A percentile compares a stretch with the other conserved stretches of the same genome.
phyloP scores from a whole-genome alignment of 2,329 filamentous ascomycete genomes.

The Calonectria ilicicola region DNA sequence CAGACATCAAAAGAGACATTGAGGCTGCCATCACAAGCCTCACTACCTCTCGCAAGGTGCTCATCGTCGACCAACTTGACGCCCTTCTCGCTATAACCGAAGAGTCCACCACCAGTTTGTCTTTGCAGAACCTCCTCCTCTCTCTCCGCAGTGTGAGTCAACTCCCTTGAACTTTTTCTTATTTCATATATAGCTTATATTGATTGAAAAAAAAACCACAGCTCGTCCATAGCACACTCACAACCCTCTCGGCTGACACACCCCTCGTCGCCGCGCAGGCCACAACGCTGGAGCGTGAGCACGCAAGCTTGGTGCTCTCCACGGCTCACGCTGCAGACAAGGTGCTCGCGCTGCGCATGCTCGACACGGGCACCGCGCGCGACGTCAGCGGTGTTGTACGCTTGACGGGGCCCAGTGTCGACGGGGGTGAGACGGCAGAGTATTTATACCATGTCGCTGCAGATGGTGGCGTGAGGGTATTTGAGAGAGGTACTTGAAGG shows the following conservation, averaged over 20 bases:
- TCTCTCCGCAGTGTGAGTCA: constrained; percentile 72
- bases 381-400: constrained; percentile 92
- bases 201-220: constrained; percentile 45
- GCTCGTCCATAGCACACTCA: constrained; percentile 73
- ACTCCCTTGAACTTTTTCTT: no score
- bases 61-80: constrained; percentile 76
- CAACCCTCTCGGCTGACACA: constrained; percentile 79
- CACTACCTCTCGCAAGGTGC: constrained; percentile 55
- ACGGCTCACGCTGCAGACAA: constrained; percentile 81
- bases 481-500: constrained; percentile 75
- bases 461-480: constrained; percentile 85
- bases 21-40: constrained; percentile 53
- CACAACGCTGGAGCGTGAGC: constrained; percentile 76
- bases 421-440: constrained; percentile 70
- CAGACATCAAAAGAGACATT: constrained; percentile 54
- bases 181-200: not conserved
- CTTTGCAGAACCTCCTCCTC: constrained; percentile 68
- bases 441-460: constrained; percentile 83
- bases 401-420: constrained; percentile 65
- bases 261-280: constrained; percentile 73
- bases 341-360: constrained; percentile 77
- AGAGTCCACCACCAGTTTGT: constrained; percentile 55
- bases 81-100: constrained; percentile 71
- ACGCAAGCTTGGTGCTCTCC: constrained; percentile 77
- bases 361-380: constrained; percentile 89